These are phyloP conservation scores for Dichomitus squalens DNA, from an alignment of 1,284 basidiomycete species.

Conservation along the genomic window DNA sequence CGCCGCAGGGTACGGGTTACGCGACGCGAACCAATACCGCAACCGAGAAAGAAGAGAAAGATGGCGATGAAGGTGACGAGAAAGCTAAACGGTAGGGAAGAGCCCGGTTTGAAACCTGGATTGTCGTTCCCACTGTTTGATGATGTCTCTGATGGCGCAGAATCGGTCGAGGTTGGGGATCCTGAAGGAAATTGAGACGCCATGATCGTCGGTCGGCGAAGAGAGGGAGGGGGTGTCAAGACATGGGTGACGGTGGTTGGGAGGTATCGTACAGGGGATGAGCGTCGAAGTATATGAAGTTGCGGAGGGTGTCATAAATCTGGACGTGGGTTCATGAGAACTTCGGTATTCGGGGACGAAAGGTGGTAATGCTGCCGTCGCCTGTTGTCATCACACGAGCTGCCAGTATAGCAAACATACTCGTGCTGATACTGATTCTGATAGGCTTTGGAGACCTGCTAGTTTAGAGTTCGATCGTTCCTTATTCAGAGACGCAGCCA, in stretches of 20 bases:
- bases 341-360: neutral
- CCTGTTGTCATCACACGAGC: too few relatives aligned
- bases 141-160: neutral
- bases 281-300: constrained; percentile 7
- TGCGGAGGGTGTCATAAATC: constrained; percentile 5
- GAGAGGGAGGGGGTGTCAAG: constrained; percentile 4
- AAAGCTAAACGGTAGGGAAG: constrained; percentile 52
- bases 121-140: neutral
- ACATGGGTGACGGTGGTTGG: constrained; percentile 2
- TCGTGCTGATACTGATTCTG: too few relatives aligned
- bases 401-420: too few relatives aligned
- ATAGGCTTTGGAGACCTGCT: too few relatives aligned
- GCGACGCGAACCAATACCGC: constrained; percentile 54
- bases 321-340: constrained; percentile 16
- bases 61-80: constrained; percentile 62
- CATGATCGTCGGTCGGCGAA: neutral
- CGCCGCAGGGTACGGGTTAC: constrained; percentile 25
- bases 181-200: neutral
- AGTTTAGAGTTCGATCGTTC: too few relatives aligned
- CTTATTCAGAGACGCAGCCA: too few relatives aligned
- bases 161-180: neutral
- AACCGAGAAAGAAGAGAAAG: constrained; percentile 58
- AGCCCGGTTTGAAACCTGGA: constrained; percentile 15
- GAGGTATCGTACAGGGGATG: neutral
- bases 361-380: too few relatives aligned